Percentiles rank a stretch among this genome's conserved stretches.
Conservation (phyloP, 2,329 filamentous ascomycete genomes). For the Colletotrichum musicola region DNA sequence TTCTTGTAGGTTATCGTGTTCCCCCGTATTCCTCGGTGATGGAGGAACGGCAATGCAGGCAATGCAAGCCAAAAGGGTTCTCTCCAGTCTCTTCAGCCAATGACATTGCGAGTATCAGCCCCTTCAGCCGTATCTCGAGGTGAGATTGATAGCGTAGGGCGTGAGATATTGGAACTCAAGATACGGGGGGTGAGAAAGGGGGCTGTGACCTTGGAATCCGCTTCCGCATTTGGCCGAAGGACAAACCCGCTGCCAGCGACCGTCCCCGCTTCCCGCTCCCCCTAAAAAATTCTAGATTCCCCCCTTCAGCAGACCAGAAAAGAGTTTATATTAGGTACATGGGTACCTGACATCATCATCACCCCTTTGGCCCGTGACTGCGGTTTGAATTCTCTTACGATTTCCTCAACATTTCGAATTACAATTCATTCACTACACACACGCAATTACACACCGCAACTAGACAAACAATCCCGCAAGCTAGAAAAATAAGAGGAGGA, state of each 20-base stretch:
- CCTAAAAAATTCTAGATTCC: conserved; percentile 31
- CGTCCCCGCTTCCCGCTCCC: conserved; percentile 11
- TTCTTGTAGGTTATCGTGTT: too few species aligned
- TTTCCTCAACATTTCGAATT: neutral
- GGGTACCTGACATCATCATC: conserved; percentile 34
- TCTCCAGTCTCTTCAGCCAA: too few species aligned
- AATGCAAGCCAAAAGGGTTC: too few species aligned
- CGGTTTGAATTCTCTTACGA: conserved; percentile 4
- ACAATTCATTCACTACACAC: neutral
- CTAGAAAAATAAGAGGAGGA: too few species aligned
- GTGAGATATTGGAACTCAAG: too few species aligned
- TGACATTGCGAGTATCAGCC: too few species aligned
- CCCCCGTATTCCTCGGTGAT: too few species aligned
- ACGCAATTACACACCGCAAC: neutral
- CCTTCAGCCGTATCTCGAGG: too few species aligned
- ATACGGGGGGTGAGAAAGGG: too few species aligned
- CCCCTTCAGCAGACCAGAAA: neutral
- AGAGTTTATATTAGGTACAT: conserved; percentile 18
- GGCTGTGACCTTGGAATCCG: conserved; percentile 17
- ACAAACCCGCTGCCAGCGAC: neutral
- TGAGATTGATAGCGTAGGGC: too few species aligned
- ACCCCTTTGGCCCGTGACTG: conserved; percentile 6
- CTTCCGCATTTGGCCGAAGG: conserved; percentile 39
- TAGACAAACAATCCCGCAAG: too few species aligned
- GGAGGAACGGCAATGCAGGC: too few species aligned